Evolutionary conservation across 805 yeast genomes (phyloP).

Genomic region (Candida nanaspora): DNA sequence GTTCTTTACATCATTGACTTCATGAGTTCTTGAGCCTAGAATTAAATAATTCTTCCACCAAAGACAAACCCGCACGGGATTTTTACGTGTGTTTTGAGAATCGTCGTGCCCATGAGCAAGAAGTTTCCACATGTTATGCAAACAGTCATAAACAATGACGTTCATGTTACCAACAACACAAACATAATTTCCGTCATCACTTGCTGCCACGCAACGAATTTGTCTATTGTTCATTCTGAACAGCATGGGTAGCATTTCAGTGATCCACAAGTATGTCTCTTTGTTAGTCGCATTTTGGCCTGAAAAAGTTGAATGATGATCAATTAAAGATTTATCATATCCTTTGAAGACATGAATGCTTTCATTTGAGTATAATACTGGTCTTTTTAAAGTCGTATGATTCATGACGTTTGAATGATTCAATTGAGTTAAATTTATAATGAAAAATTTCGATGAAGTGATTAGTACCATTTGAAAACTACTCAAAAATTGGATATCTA

Average conservation of each 20-base stretch:
- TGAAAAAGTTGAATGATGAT: conserved; percentile 23
- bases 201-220: conserved; percentile 32
- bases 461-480: conserved; percentile 29
- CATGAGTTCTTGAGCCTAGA: conserved; percentile 19
- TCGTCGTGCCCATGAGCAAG: conserved; percentile 28
- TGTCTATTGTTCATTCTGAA: conserved; percentile 39
- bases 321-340: conserved; percentile 33
- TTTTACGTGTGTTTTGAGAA: conserved; percentile 22
- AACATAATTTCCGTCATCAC: conserved; percentile 40
- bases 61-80: conserved; percentile 27
- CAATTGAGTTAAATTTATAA: conserved; percentile 14
- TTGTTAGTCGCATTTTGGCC: conserved; percentile 17
- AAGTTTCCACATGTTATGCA: conserved; percentile 39
- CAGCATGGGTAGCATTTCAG: conserved; percentile 35
- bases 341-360: conserved; percentile 38
- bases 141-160: conserved; percentile 32
- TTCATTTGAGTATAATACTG: conserved; percentile 33
- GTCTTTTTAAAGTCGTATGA: conserved; percentile 26
- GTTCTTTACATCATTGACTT: background rate
- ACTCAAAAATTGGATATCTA: conserved; percentile 12
- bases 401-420: conserved; percentile 18
- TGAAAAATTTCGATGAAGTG: conserved; percentile 22
- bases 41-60: conserved; percentile 29
- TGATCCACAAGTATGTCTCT: conserved; percentile 40
- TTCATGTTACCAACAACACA: conserved; percentile 46